Evolutionary conservation across 2,329 filamentous ascomycete species (phyloP).

Genomic region (Hypoxylon sp.): DNA sequence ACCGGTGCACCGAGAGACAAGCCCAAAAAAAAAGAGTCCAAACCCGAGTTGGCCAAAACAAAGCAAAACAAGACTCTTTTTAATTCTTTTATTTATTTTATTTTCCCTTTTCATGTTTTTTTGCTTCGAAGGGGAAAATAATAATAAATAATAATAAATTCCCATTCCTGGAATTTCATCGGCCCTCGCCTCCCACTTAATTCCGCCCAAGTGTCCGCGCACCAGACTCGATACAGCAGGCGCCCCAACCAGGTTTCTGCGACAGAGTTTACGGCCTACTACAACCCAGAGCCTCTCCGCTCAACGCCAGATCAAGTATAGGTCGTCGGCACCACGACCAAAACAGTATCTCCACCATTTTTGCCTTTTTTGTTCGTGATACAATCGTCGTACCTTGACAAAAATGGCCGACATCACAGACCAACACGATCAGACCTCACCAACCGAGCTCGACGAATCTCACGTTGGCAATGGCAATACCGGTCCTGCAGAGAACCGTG

Average conservation of each 20-base stretch:
- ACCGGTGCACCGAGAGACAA: conserved; percentile 47
- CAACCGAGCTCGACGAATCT: conserved; percentile 80
- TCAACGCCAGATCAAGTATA: conserved; percentile 76
- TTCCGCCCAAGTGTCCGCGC: conserved; percentile 57
- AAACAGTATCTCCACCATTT: conserved; percentile 74
- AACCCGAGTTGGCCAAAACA: conserved; percentile 41
- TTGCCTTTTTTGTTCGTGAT: conserved; percentile 69
- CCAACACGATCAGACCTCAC: conserved; percentile 82
- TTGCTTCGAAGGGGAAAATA: conserved; percentile 44
- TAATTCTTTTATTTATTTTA: conserved; percentile 27
- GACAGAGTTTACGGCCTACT: conserved; percentile 62
- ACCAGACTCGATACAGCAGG: conserved; percentile 66
- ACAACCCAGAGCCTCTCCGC: conserved; percentile 64
- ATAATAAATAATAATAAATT: conserved; percentile 60
- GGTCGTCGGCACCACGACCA: conserved; percentile 76
- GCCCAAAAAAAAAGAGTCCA: conserved; percentile 48
- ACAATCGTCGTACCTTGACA: conserved; percentile 53
- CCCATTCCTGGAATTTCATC: conserved; percentile 56
- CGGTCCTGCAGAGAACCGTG: conserved; percentile 77
- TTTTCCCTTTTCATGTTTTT: conserved; percentile 38
- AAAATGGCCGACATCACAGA: conserved; percentile 85
- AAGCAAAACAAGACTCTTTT: conserved; percentile 25
- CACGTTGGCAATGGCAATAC: conserved; percentile 82
- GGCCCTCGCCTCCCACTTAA: conserved; percentile 57
- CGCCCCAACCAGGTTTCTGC: conserved; percentile 69